Percentiles rank a stretch among this genome's conserved stretches.
These are phyloP conservation scores for Ceriops tagal DNA, from an alignment of 345 rosid species.

Conservation along the genomic window DNA sequence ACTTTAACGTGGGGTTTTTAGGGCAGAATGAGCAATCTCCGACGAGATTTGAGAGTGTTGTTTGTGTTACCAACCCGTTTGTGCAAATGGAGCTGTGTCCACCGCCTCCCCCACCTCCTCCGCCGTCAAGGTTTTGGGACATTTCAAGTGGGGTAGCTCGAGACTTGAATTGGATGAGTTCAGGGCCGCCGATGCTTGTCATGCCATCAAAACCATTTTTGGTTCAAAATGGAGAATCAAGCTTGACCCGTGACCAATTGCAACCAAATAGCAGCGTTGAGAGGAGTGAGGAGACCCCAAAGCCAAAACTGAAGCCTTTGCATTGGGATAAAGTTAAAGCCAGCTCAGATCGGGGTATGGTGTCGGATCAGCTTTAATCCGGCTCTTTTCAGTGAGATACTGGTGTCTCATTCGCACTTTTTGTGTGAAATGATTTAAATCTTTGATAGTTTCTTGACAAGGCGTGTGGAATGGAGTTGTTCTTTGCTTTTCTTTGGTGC, in stretches of 20 bases:
- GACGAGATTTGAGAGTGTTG: slow-evolving; percentile 18
- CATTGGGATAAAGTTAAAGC: slow-evolving; percentile 98
- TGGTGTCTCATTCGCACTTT: neutral
- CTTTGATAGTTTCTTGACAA: neutral
- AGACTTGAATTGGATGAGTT: slow-evolving; percentile 15
- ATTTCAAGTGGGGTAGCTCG: slow-evolving; percentile 16
- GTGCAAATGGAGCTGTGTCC: slow-evolving; percentile 54
- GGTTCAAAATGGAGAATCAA: slow-evolving; percentile 18
- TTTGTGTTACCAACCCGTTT: slow-evolving; percentile 6
- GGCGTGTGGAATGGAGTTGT: neutral
- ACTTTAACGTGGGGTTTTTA: slow-evolving; percentile 13
- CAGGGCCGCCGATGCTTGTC: slow-evolving; percentile 38
- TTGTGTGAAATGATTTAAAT: neutral
- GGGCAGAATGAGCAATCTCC: slow-evolving; percentile 23
- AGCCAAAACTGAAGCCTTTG: slow-evolving; percentile 81
- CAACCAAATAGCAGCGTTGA: slow-evolving; percentile 27
- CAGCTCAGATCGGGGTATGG: slow-evolving; percentile 80
- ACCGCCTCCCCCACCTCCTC: slow-evolving; percentile 59
- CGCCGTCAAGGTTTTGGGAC: slow-evolving; percentile 58
- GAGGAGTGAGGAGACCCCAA: slow-evolving; percentile 42
- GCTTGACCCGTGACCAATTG: slow-evolving; percentile 17
- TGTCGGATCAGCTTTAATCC: slow-evolving; percentile 91
- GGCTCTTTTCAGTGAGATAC: slow-evolving; percentile 87
- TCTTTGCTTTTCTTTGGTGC: neutral
- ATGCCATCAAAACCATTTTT: slow-evolving; percentile 39